A percentile compares a stretch with the other conserved stretches of the same genome.
phyloP scores from a whole-genome alignment of 2,329 filamentous ascomycete genomes.

The Alternaria postmessia region DNA sequence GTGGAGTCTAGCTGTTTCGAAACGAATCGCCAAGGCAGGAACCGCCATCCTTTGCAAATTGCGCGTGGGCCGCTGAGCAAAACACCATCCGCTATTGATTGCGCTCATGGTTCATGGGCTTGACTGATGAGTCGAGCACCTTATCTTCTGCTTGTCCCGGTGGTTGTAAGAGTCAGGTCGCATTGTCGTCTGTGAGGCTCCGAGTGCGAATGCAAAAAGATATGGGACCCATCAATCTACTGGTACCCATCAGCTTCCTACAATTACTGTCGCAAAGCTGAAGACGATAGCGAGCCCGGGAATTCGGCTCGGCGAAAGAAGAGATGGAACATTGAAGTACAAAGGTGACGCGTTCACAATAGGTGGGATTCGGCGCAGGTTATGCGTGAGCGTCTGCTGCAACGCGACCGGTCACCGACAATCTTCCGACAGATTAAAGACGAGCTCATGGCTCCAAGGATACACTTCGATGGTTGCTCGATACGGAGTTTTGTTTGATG shows the following conservation, averaged over 20 bases:
- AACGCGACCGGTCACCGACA: neutral
- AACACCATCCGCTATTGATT: slow-evolving; percentile 8
- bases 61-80: slow-evolving; percentile 8
- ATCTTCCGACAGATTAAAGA: neutral
- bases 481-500: neutral
- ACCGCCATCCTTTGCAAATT: slow-evolving; percentile 12
- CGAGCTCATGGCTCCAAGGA: neutral
- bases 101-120: neutral
- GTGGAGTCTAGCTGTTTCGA: slow-evolving; percentile 30
- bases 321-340: neutral
- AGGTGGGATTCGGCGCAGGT: neutral
- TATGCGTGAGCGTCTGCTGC: neutral
- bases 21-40: slow-evolving; percentile 28
- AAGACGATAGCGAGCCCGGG: neutral
- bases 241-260: neutral
- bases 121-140: neutral
- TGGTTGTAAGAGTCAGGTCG: neutral
- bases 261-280: neutral
- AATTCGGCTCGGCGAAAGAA: neutral
- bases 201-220: neutral
- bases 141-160: neutral
- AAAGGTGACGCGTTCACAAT: neutral
- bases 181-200: neutral
- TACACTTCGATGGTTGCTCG: neutral
- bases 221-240: neutral